Evolutionary conservation across 106 monocot species (phyloP).

Genomic region (Agapanthus africanus): DNA sequence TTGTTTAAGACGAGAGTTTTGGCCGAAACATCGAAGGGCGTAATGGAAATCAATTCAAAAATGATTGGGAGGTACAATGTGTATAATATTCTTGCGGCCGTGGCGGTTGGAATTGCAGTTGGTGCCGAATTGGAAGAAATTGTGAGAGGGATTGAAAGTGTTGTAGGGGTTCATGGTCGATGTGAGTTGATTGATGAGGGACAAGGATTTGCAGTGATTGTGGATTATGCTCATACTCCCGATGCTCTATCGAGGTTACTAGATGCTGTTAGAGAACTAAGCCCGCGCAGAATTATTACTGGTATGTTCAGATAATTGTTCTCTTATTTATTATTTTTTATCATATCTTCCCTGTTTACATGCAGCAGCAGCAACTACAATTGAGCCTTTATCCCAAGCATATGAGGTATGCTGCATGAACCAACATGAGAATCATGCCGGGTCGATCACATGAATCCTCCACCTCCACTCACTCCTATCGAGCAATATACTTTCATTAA

Average conservation of each 20-base stretch:
- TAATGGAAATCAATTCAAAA: conserved; percentile 50
- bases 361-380: too few relatives aligned
- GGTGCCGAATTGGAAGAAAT: conserved; percentile 48
- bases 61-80: conserved; percentile 58
- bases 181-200: conserved; percentile 63
- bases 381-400: too few relatives aligned
- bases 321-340: too few relatives aligned
- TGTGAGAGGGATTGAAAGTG: conserved; percentile 50
- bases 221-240: conserved; percentile 56
- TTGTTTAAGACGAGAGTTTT: conserved; percentile 47
- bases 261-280: conserved; percentile 46
- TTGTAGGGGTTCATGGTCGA: conserved; percentile 52
- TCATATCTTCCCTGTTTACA: too few relatives aligned
- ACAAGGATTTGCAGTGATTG: conserved; percentile 54
- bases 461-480: too few relatives aligned
- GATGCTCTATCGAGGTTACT: conserved; percentile 48
- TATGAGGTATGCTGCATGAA: too few relatives aligned
- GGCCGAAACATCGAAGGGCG: conserved; percentile 47
- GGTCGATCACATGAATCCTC: too few relatives aligned
- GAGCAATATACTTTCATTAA: too few relatives aligned
- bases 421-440: too few relatives aligned
- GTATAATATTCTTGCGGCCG: conserved; percentile 74
- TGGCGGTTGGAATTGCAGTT: conserved; percentile 62
- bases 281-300: conserved; percentile 47
- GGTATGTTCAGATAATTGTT: too few relatives aligned